Evolutionary conservation across 176 grass and related monocot species (phyloP).

Genomic region (Oryza officinalis): DNA sequence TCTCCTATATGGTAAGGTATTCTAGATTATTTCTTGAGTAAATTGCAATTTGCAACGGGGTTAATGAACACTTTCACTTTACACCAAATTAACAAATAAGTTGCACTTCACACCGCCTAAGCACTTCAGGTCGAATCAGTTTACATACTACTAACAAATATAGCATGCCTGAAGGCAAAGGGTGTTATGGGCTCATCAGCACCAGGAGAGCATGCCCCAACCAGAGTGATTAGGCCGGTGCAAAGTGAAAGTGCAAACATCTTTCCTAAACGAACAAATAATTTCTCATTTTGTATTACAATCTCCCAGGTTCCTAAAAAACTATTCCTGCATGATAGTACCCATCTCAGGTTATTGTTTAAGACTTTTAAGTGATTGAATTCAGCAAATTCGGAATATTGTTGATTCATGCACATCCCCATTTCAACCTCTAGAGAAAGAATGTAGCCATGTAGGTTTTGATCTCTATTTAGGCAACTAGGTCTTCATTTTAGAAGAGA

Average conservation of each 20-base stretch:
- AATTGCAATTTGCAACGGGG: not conserved
- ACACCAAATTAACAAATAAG: not conserved
- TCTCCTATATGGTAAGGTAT: not conserved
- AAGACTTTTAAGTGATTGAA: not conserved
- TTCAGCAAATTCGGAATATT: slow-evolving; percentile 30
- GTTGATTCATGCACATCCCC: not conserved
- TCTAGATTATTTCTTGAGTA: not conserved
- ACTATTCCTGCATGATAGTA: not conserved
- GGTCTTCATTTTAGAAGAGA: not conserved
- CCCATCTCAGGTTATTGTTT: not conserved
- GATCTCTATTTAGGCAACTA: not conserved
- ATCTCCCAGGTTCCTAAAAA: not conserved
- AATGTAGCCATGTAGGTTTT: not conserved
- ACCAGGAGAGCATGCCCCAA: not conserved
- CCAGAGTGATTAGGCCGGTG: not conserved
- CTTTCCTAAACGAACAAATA: not conserved
- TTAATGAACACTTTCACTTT: not conserved
- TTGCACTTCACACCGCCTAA: not conserved
- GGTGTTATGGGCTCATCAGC: not conserved
- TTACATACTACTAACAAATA: not conserved
- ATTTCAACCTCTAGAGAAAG: slow-evolving; percentile 12
- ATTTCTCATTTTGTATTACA: not conserved
- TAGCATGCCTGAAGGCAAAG: not conserved
- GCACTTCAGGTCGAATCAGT: not conserved
- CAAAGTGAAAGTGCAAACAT: not conserved